These are phyloP conservation scores for Fusarium sp. DNA, from an alignment of 2,329 filamentous ascomycete genomes.

Conservation along the genomic window DNA sequence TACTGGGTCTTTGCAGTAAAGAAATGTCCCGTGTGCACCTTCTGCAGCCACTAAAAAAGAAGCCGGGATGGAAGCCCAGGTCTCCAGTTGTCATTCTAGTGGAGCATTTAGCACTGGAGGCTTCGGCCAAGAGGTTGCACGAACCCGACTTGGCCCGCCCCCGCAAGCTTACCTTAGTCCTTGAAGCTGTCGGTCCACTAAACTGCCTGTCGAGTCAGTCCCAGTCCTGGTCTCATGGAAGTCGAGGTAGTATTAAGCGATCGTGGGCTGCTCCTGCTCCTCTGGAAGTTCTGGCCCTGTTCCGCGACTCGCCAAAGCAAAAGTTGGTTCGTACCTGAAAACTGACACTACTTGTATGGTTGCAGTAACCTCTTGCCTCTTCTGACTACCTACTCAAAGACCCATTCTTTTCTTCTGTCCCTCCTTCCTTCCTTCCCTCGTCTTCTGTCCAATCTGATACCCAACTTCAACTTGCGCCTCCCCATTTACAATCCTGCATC, in stretches of 20 bases:
- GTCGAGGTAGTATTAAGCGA: conserved; percentile 40
- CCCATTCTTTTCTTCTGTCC: conserved; percentile 33
- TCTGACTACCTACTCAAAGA: neutral
- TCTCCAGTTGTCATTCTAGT: conserved; percentile 16
- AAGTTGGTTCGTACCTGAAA: neutral
- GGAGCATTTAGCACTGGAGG: neutral
- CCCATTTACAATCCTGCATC: neutral
- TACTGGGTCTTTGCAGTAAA: neutral
- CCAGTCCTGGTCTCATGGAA: conserved; percentile 23
- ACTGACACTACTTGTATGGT: neutral
- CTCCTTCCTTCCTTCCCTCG: conserved; percentile 18
- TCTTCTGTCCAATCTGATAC: conserved; percentile 13
- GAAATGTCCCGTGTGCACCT: conserved; percentile 2
- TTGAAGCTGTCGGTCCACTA: conserved; percentile 26
- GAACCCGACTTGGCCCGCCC: conserved; percentile 42
- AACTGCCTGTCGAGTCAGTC: conserved; percentile 42
- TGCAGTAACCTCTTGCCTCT: neutral
- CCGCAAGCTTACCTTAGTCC: conserved; percentile 41
- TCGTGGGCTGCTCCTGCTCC: conserved; percentile 31
- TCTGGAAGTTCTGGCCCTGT: conserved; percentile 4
- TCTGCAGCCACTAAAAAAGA: conserved; percentile 20
- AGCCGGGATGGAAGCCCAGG: conserved; percentile 9
- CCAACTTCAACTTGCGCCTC: conserved; percentile 5
- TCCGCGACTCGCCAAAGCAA: conserved; percentile 14
- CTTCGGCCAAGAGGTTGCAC: conserved; percentile 23